Conservation (phyloP, 2,329 filamentous ascomycete genomes). For the Venturia asperata region DNA sequence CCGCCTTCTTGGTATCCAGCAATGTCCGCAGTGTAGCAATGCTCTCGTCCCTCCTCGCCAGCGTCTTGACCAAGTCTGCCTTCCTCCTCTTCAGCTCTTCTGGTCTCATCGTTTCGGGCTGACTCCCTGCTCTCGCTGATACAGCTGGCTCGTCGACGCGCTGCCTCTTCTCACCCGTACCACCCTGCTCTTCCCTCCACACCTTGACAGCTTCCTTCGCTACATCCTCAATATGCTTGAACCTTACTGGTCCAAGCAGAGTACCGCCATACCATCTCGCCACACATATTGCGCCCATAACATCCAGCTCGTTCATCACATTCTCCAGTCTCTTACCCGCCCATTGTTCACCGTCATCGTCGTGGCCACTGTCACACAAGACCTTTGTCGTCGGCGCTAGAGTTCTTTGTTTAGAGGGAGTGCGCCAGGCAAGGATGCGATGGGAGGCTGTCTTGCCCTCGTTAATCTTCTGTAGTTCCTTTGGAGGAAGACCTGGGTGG, state of each 20-base stretch:
- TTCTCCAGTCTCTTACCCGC: slow-evolving; percentile 43
- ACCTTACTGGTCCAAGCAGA: slow-evolving; percentile 46
- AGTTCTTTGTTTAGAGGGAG: slow-evolving; percentile 41
- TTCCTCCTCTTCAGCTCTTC: slow-evolving; percentile 30
- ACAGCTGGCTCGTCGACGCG: slow-evolving; percentile 22
- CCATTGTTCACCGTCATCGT: slow-evolving; percentile 50
- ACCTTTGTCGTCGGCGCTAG: slow-evolving; percentile 29
- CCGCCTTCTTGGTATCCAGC: slow-evolving; percentile 38
- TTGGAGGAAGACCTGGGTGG: slow-evolving; percentile 27
- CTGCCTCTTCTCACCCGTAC: slow-evolving; percentile 29
- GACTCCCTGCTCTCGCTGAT: slow-evolving; percentile 8
- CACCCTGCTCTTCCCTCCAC: slow-evolving; percentile 31
- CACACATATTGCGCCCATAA: slow-evolving; percentile 44
- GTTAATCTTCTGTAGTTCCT: slow-evolving; percentile 37
- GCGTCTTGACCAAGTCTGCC: slow-evolving; percentile 32
- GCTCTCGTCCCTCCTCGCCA: slow-evolving; percentile 43
- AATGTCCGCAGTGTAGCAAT: slow-evolving; percentile 42
- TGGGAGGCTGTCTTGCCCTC: slow-evolving; percentile 43
- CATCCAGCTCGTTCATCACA: slow-evolving; percentile 39
- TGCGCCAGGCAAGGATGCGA: slow-evolving; percentile 46
- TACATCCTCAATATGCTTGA: slow-evolving; percentile 45
- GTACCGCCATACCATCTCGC: slow-evolving; percentile 50
- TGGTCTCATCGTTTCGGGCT: slow-evolving; percentile 31
- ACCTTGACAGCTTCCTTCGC: slow-evolving; percentile 43
- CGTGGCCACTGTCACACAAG: slow-evolving; percentile 38